A percentile compares a stretch with the other conserved stretches of the same genome.
Conservation (phyloP, 768 basidiomycete genomes). For the Panaeolus cyanescens region DNA sequence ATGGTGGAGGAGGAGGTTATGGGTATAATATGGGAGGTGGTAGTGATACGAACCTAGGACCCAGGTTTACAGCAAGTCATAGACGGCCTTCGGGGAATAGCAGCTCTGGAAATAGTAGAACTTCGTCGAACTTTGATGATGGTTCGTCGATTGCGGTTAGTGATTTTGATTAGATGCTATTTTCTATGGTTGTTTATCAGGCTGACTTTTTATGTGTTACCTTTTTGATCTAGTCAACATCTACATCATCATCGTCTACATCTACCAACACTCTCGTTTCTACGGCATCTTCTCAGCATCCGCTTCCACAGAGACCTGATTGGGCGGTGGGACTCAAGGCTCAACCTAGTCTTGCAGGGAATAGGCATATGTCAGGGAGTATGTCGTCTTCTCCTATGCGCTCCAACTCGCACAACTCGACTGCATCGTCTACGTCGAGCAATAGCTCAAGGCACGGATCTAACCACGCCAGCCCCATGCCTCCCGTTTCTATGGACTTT, state of each 20-base stretch:
- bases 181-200: slow-evolving; percentile 6
- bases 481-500: slow-evolving; percentile 53
- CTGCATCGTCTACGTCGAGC: slow-evolving; percentile 41
- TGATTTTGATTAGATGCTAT: slow-evolving; percentile 17
- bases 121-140: slow-evolving; percentile 65
- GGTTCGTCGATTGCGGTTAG: slow-evolving; percentile 77
- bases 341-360: slow-evolving; percentile 60
- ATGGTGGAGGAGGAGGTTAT: slow-evolving; percentile 36
- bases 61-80: slow-evolving; percentile 50
- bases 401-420: slow-evolving; percentile 40
- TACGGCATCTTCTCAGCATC: slow-evolving; percentile 70
- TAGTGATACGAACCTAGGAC: slow-evolving; percentile 47
- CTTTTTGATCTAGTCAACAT: slow-evolving; percentile 55
- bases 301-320: slow-evolving; percentile 81
- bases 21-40: slow-evolving; percentile 3
- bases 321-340: slow-evolving; percentile 88
- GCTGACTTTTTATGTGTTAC: slow-evolving; percentile 8
- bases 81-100: slow-evolving; percentile 56
- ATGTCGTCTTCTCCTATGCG: slow-evolving; percentile 49
- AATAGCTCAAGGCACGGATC: slow-evolving; percentile 16
- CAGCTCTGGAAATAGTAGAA: slow-evolving; percentile 56
- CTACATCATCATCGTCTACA: slow-evolving; percentile 78
- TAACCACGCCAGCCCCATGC: slow-evolving; percentile 21
- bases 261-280: slow-evolving; percentile 65
- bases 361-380: background rate